Base-by-base conservation (phyloP, 345 rosid genomes). In the Acer saccharum region DNA sequence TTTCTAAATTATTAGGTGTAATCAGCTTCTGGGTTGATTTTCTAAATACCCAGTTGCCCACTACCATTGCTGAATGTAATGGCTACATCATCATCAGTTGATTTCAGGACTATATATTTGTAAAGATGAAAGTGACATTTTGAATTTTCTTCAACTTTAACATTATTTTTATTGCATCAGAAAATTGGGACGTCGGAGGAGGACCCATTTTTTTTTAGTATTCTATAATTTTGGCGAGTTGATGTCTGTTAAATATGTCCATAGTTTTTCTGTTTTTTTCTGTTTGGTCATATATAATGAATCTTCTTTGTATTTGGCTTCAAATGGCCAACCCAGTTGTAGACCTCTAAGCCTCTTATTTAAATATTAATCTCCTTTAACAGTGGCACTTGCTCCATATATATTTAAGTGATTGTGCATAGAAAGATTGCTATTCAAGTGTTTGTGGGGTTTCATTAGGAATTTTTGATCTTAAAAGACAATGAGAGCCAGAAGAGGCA, bases 401-500 rank as follows among this genome's bases (percentile, higher is more conserved):
- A 23, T 58, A 69, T 77, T 78, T 72, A 69, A 75, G 52, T 72
- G 39, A 44, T 41, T 68, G 69, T 69, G 64, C 69, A 20, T 17
- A 46, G 39, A 72, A 73, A 69, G 63, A 57, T 48, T 68, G 70
- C 76, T 68, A 11, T 18, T 39, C 41, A 48, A 32, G 63, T 74
- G 43, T 3, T 64, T 68, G 21, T 23, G 12, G 69, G 50, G 64
- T 70, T 77, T 58, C 43, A n/a, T 68, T 71, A 13, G 10, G 54
- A 52, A 58, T 21, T 76, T 76, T 61, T 78, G 79, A 55, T 20
- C 67, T 74, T 65, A 57, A 35, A 32, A 79, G 39, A 65, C 69
- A 60, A 92, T 93, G 99, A 92, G 74, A 80, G 65, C 90, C 69
- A 77, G 83, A 73, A 84, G 90, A 63, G 91, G 93, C 46, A 90